These are phyloP conservation scores for Volutella citrinella DNA, from an alignment of 2,329 filamentous ascomycete genomes.

Conservation along the genomic window DNA sequence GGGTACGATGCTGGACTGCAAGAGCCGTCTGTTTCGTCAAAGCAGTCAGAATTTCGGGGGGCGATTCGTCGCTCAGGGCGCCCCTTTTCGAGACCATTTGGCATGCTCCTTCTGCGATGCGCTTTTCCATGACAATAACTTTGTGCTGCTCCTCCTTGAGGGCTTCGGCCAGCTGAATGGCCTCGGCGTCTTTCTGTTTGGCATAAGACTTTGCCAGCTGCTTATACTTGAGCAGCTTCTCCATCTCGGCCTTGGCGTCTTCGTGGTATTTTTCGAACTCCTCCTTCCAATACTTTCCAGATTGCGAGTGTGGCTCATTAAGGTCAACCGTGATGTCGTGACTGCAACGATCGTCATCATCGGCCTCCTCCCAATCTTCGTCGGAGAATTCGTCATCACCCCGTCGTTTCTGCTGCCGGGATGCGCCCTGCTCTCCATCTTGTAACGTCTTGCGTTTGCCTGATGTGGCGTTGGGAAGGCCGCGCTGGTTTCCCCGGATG, in stretches of 20 bases:
- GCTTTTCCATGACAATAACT: conserved; percentile 61
- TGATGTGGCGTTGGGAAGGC: too few relatives aligned
- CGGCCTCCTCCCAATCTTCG: conserved; percentile 52
- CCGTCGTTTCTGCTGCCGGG: too few relatives aligned
- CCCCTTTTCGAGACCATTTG: conserved; percentile 43
- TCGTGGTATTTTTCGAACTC: conserved; percentile 72
- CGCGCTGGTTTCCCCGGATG: too few relatives aligned
- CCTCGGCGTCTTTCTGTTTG: conserved; percentile 72
- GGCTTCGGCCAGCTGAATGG: conserved; percentile 61
- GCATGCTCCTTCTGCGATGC: conserved; percentile 57
- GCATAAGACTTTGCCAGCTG: conserved; percentile 76
- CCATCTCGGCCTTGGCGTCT: conserved; percentile 70
- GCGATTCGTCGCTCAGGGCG: conserved; percentile 38
- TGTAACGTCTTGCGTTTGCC: too few relatives aligned
- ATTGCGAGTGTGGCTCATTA: conserved; percentile 71
- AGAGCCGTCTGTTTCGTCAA: conserved; percentile 57
- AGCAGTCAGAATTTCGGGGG: conserved; percentile 48
- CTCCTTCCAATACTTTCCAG: conserved; percentile 76
- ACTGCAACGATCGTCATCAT: conserved; percentile 43
- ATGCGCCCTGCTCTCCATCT: too few relatives aligned
- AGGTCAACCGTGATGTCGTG: conserved; percentile 67
- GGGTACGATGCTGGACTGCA: conserved; percentile 55
- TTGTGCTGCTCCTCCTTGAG: conserved; percentile 67
- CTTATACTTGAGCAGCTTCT: conserved; percentile 76
- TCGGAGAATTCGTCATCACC: conserved; percentile 28